phyloP scores from a whole-genome alignment of 2,329 filamentous ascomycete species.

The Colletotrichum sp. region DNA sequence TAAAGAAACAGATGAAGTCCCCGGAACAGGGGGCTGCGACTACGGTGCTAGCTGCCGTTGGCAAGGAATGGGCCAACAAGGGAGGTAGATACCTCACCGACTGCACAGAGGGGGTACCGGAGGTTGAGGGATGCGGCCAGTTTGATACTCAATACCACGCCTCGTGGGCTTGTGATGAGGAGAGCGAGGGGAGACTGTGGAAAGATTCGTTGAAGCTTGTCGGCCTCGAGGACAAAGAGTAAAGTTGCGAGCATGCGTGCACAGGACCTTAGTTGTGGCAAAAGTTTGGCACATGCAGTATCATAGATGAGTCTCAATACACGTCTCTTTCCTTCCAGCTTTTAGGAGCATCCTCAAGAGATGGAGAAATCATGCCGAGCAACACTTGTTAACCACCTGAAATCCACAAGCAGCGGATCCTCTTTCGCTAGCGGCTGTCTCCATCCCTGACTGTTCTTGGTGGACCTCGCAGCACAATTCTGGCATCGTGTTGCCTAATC shows the following conservation, averaged over 20 bases:
- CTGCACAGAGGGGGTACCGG: constrained; percentile 29
- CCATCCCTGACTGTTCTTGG: neutral
- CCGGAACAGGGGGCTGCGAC: constrained; percentile 54
- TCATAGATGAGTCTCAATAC: neutral
- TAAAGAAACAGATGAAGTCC: neutral
- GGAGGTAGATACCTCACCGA: constrained; percentile 52
- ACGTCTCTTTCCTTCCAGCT: neutral
- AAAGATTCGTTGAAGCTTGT: neutral
- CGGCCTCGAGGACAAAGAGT: neutral
- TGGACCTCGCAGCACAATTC: neutral
- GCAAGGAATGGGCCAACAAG: constrained; percentile 44
- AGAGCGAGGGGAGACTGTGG: neutral
- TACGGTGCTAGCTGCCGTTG: constrained; percentile 46
- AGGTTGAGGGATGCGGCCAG: neutral
- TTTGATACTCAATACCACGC: neutral
- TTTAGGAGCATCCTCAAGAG: no score
- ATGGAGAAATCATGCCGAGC: no score
- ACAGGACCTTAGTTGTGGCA: neutral
- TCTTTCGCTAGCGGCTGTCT: neutral
- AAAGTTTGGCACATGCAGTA: neutral
- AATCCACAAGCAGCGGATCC: neutral
- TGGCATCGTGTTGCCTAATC: neutral
- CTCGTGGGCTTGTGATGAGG: neutral
- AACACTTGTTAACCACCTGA: no score
- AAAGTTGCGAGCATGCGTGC: neutral